phyloP scores from a whole-genome alignment of 306 rosid genomes.

The Prinsepia uniflora region DNA sequence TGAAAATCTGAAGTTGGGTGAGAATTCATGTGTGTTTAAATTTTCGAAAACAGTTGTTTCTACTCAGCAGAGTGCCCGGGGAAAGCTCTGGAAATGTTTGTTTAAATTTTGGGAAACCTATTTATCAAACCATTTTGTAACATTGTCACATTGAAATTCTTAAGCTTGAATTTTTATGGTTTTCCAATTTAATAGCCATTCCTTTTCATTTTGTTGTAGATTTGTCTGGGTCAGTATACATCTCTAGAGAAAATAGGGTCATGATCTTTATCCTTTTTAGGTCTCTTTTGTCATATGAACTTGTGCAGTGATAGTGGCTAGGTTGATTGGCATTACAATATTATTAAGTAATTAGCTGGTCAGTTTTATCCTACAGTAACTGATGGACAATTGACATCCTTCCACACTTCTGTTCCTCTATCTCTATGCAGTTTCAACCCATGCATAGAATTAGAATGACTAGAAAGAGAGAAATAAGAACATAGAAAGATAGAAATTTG shows the following conservation, averaged over 20 bases:
- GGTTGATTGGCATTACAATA: not conserved
- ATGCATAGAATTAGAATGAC: not conserved
- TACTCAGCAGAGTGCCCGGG: not conserved
- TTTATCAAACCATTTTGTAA: not conserved
- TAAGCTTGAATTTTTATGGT: not conserved
- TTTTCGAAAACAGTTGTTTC: not conserved
- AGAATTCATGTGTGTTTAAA: not conserved
- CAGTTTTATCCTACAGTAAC: not conserved
- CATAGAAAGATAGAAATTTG: not conserved
- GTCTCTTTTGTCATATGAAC: not conserved
- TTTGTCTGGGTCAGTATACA: not conserved
- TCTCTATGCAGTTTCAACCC: not conserved
- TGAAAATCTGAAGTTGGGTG: not conserved
- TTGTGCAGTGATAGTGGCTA: not conserved
- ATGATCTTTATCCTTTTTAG: not conserved
- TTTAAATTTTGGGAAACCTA: not conserved
- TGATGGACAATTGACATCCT: too few species aligned
- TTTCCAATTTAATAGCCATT: not conserved
- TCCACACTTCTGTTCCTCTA: not conserved
- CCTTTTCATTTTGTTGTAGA: not conserved
- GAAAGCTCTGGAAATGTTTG: not conserved
- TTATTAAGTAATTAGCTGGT: not conserved
- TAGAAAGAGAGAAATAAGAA: not conserved
- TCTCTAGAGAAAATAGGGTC: not conserved
- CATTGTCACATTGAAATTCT: not conserved